phyloP scores from a whole-genome alignment of 352 stramenopile species.

The Phytophthora crassamura region DNA sequence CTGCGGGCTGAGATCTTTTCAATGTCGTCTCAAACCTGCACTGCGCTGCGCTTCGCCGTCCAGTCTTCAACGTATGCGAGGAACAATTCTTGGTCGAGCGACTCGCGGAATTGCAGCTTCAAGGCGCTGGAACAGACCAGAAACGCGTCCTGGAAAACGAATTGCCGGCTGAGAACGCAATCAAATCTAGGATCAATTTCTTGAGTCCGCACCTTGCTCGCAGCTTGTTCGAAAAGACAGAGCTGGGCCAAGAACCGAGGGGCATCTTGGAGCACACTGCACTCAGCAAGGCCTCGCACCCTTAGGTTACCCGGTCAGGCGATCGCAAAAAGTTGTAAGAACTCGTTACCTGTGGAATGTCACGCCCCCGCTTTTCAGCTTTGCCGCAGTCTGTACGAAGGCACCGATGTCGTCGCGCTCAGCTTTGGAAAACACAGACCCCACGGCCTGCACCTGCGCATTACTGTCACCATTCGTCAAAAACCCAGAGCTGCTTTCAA shows the following conservation, averaged over 20 bases:
- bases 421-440: conserved; percentile 24
- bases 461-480: conserved; percentile 35
- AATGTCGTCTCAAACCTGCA: conserved; percentile 33
- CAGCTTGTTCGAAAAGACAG: conserved; percentile 60
- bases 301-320: too few relatives aligned
- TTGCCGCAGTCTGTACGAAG: conserved; percentile 43
- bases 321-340: too few relatives aligned
- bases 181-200: background rate
- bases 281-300: background rate
- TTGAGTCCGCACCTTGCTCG: conserved; percentile 38
- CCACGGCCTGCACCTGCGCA: conserved; percentile 39
- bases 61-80: conserved; percentile 61
- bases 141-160: conserved; percentile 54
- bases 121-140: conserved; percentile 58
- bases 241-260: conserved; percentile 41
- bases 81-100: conserved; percentile 66
- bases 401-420: conserved; percentile 39
- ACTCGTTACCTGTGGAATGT: conserved; percentile 37
- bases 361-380: conserved; percentile 35
- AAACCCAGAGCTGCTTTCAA: background rate
- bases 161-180: background rate
- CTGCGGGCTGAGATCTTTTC: too few relatives aligned
- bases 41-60: conserved; percentile 31
- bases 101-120: conserved; percentile 64
- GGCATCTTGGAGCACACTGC: conserved; percentile 44